Base-by-base conservation (phyloP, 2,329 filamentous ascomycete species). In the Fusarium pseudocircinatum region DNA sequence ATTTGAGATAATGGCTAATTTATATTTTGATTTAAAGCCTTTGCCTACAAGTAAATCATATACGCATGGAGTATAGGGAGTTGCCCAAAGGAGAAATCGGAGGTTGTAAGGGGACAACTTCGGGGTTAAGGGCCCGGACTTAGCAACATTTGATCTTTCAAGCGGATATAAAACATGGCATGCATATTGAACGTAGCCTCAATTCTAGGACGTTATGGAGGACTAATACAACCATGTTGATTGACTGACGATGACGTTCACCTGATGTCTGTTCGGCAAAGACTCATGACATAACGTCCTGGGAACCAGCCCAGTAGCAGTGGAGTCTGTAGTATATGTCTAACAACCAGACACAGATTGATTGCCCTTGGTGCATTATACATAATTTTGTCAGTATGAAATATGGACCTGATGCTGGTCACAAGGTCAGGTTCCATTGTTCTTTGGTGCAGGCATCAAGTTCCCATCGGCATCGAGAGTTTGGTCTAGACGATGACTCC, bases 71-170 rank as follows among this genome's bases (percentile, higher is more conserved):
- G 61, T 14, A n/a, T 7, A 47, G 5, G 30, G 26, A 43, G 26
- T 50, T 50, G 2, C 26, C n/a, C 3, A 50, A 65, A 66, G 30
- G 24, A 39, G 49, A 14, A 50, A 14, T 16, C 50, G n/a, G 30
- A 46, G 40, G 6, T 63, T 8, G 4, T 6, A n/a, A 43, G 40
- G 43, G n/a, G 43, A 34, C 42, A 30, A 18, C 4, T 9, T 44
- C 63, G 63, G 50, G 20, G 37, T 59, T 66, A 67, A 60, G 50
- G 22, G 34, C 8, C 24, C 50, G 43, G 63, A 66, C 36, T 67
- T 66, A 28, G 46, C 39, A 56, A 40, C 24, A 30, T 15, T n/a
- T 28, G 9, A 20, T 7, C 20, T 20, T 8, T 6, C 16, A 26
- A 3, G 18, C 58, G 58, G 58, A 34, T 12, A n/a, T 42, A 34